phyloP scores from a whole-genome alignment of 2,329 filamentous ascomycete genomes.

The Zasmidium citrigriseum region DNA sequence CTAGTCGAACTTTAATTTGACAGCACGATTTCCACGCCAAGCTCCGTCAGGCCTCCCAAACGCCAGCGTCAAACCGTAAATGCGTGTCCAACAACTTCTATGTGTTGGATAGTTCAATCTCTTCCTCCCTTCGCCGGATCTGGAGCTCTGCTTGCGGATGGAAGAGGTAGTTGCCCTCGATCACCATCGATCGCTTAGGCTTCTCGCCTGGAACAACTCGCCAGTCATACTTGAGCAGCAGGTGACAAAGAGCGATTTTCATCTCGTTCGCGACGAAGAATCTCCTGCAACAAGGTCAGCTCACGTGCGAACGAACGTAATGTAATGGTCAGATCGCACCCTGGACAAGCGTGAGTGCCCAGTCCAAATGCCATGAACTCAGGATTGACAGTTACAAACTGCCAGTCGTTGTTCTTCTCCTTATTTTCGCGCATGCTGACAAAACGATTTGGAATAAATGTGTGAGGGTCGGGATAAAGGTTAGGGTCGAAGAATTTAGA shows the following conservation, averaged over 20 bases:
- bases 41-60: no score
- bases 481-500: conserved; percentile 1
- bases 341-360: conserved; percentile 32
- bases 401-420: conserved; percentile 25
- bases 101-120: background rate
- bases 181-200: background rate
- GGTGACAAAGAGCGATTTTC: conserved; percentile 34
- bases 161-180: background rate
- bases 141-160: background rate
- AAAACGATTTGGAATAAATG: conserved; percentile 28
- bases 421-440: conserved; percentile 21
- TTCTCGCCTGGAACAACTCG: conserved; percentile 4
- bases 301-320: background rate
- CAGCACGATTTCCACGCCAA: no score
- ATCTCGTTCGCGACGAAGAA: conserved; percentile 38
- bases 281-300: conserved; percentile 28
- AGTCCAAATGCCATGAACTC: conserved; percentile 32
- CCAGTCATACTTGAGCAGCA: conserved; percentile 38
- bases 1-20: no score
- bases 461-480: conserved; percentile 19
- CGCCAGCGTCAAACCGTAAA: no score
- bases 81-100: no score
- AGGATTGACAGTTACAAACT: conserved; percentile 22
- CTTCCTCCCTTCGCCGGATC: background rate
- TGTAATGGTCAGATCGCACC: background rate